Conservation (phyloP, 805 yeast species). For the Nakazawaea wyomingensis region DNA sequence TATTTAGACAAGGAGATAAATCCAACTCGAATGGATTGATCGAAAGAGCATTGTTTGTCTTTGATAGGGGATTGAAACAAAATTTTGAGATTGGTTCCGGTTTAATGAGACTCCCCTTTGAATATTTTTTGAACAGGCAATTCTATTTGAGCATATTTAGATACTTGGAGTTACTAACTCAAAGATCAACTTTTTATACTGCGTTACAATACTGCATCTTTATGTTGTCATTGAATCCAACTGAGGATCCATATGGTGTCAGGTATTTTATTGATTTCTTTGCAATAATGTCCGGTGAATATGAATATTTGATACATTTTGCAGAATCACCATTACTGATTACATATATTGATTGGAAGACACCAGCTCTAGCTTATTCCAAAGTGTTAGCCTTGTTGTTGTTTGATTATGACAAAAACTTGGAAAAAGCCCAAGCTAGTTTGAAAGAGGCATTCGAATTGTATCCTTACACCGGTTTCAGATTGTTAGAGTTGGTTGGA, state of each 20-base stretch:
- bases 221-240: slow-evolving; percentile 60
- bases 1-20: slow-evolving; percentile 73
- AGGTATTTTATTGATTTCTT: slow-evolving; percentile 79
- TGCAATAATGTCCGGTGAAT: slow-evolving; percentile 61
- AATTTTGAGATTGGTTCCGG: slow-evolving; percentile 54
- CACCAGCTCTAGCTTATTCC: slow-evolving; percentile 69
- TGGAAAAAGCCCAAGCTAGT: slow-evolving; percentile 39
- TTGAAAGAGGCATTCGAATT: slow-evolving; percentile 45
- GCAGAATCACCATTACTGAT: slow-evolving; percentile 50
- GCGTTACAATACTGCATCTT: slow-evolving; percentile 74
- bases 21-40: slow-evolving; percentile 67
- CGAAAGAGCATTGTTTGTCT: slow-evolving; percentile 73
- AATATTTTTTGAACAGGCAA: slow-evolving; percentile 68
- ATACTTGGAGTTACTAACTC: slow-evolving; percentile 63
- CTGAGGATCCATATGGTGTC: slow-evolving; percentile 81
- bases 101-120: slow-evolving; percentile 68
- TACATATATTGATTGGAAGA: slow-evolving; percentile 60
- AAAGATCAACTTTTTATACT: slow-evolving; percentile 71
- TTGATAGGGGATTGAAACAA: slow-evolving; percentile 66
- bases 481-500: slow-evolving; percentile 46
- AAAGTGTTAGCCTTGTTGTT: slow-evolving; percentile 53
- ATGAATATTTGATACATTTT: slow-evolving; percentile 54
- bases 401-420: slow-evolving; percentile 24
- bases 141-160: slow-evolving; percentile 71
- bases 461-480: slow-evolving; percentile 55